Evolutionary conservation across 192 early-diverging fungal genomes (phyloP).

Genomic region (Funneliformis mosseae): DNA sequence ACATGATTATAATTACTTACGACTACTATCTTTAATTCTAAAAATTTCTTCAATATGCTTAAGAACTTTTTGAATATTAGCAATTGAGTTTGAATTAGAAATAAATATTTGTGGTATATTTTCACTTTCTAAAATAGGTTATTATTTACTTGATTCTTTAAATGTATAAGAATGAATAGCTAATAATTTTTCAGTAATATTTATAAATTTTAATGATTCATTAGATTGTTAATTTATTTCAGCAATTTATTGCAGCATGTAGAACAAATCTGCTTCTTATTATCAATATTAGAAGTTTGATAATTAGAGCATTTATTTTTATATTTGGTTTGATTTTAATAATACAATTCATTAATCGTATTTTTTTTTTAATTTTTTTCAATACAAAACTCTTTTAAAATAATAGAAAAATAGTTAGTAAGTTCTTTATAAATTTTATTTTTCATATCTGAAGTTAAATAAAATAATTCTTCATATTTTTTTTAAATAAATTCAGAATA

Average conservation of each 20-base stretch:
- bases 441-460: no score
- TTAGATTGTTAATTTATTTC: slow-evolving; percentile 31
- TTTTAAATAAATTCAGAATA: not conserved
- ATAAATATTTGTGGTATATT: slow-evolving; percentile 15
- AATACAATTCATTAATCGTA: no score
- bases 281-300: slow-evolving; percentile 27
- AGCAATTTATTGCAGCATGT: slow-evolving; percentile 22
- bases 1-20: slow-evolving; percentile 16
- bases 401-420: slow-evolving; percentile 29
- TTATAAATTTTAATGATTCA: slow-evolving; percentile 3
- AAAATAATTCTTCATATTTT: slow-evolving; percentile 25
- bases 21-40: slow-evolving; percentile 21
- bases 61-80: no score
- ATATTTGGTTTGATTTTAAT: no score
- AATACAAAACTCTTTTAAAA: no score
- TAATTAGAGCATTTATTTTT: slow-evolving; percentile 19
- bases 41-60: no score
- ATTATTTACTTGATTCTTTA: no score
- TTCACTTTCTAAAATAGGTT: no score
- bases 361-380: slow-evolving; percentile 28
- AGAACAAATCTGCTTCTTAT: slow-evolving; percentile 23
- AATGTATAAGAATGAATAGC: no score
- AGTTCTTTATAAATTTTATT: no score
- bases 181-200: not conserved
- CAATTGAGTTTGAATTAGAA: no score